A percentile compares a stretch with the other conserved stretches of the same genome.
phyloP scores from a whole-genome alignment of 352 stramenopile genomes.

The Globisporangium viniferum region DNA sequence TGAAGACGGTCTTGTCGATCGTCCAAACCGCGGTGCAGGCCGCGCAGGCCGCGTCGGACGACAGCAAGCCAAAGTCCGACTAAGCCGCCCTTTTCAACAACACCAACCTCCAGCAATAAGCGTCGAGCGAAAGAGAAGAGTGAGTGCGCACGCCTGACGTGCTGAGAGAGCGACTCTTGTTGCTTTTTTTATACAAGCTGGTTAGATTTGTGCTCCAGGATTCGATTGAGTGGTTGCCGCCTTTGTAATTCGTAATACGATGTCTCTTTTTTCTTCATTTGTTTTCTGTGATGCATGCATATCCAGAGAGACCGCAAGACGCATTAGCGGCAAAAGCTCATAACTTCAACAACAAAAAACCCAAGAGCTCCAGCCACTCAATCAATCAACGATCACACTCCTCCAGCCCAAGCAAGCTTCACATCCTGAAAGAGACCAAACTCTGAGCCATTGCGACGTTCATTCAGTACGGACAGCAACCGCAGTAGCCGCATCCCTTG shows the following conservation, averaged over 20 bases:
- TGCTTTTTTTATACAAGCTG: no score
- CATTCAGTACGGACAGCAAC: neutral
- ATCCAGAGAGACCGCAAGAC: no score
- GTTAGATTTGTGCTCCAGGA: neutral
- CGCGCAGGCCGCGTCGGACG: constrained; percentile 38
- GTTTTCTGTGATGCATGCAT: no score
- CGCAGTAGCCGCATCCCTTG: neutral
- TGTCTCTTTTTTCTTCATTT: neutral
- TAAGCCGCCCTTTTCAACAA: constrained; percentile 22
- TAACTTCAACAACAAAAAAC: no score
- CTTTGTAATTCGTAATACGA: constrained; percentile 1
- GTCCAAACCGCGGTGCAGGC: constrained; percentile 62
- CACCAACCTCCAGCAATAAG: neutral
- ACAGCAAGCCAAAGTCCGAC: constrained; percentile 65
- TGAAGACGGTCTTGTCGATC: constrained; percentile 74
- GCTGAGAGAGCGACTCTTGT: no score
- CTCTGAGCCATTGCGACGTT: neutral
- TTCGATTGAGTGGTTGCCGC: neutral
- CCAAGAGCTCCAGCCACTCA: no score
- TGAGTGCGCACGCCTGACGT: neutral
- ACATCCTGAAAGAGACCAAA: neutral
- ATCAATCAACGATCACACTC: neutral
- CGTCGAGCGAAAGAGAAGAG: neutral
- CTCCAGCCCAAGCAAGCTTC: neutral
- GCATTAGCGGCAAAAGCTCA: no score